Conservation (phyloP, 2,329 filamentous ascomycete species). For the Aureobasidium melanogenum region DNA sequence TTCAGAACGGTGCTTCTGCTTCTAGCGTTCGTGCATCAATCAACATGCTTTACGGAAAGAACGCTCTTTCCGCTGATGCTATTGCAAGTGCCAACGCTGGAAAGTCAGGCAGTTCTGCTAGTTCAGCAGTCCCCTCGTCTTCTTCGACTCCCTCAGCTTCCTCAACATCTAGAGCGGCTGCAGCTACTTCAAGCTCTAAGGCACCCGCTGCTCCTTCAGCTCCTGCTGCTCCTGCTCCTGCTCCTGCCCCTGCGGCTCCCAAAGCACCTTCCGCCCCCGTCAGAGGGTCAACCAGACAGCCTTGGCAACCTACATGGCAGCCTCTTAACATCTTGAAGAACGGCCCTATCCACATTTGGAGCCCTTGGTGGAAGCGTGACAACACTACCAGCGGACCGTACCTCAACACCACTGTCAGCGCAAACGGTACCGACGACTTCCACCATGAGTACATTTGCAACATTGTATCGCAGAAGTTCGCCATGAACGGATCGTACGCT, state of each 20-base stretch:
- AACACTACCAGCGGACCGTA: not conserved
- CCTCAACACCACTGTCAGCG: not conserved
- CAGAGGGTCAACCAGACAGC: not conserved
- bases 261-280: not conserved
- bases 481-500: constrained; percentile 52
- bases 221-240: not conserved
- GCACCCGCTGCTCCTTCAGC: not conserved
- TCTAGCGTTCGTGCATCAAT: constrained; percentile 43
- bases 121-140: not conserved
- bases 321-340: not conserved
- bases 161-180: not conserved
- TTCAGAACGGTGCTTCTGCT: constrained; percentile 32
- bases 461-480: constrained; percentile 52
- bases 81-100: constrained; percentile 24
- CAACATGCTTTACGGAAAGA: constrained; percentile 47
- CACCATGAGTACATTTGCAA: constrained; percentile 58
- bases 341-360: not conserved
- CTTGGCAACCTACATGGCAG: not conserved
- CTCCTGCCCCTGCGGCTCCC: not conserved
- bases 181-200: not conserved
- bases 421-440: not conserved
- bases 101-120: constrained; percentile 21
- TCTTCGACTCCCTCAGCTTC: not conserved
- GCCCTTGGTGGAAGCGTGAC: constrained; percentile 9
- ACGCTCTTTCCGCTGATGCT: not conserved